phyloP scores from a whole-genome alignment of 441 rosid species.

The Oxalis stricta region DNA sequence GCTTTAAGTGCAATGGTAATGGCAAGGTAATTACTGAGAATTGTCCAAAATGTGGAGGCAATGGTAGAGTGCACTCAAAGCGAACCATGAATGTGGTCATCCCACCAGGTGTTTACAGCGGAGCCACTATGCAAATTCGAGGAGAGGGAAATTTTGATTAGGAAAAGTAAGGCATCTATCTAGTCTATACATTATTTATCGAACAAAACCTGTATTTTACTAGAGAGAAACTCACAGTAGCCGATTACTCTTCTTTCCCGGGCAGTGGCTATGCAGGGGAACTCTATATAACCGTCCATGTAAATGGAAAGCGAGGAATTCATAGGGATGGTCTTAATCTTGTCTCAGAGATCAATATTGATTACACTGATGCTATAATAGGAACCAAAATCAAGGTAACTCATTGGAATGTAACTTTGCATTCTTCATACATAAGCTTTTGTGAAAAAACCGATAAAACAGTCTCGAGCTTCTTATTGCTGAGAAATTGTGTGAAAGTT shows the following conservation, averaged over 20 bases:
- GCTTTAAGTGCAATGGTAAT: constrained; percentile 66
- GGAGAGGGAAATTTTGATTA: constrained; percentile 68
- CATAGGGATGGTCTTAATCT: constrained; percentile 69
- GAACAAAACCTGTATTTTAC: constrained; percentile 2
- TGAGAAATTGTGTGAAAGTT: background rate
- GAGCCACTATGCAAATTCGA: constrained; percentile 53
- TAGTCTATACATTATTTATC: background rate
- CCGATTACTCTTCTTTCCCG: background rate
- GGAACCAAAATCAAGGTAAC: constrained; percentile 59
- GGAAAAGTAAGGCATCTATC: constrained; percentile 31
- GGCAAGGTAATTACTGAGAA: constrained; percentile 70
- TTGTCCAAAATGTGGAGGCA: constrained; percentile 54
- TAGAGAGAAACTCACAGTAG: background rate
- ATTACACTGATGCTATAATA: constrained; percentile 75
- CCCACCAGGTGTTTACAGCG: constrained; percentile 79
- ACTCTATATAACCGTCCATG: constrained; percentile 46
- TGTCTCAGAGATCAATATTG: constrained; percentile 56
- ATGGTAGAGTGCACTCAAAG: constrained; percentile 44
- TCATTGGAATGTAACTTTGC: background rate
- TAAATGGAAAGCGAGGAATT: constrained; percentile 66
- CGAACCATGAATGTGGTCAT: constrained; percentile 41
- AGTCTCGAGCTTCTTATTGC: background rate
- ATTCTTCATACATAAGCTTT: background rate
- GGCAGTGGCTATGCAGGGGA: constrained; percentile 66
- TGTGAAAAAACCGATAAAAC: too few species aligned